These are phyloP conservation scores for Quercus cerris DNA, from an alignment of 306 rosid genomes.

Conservation along the genomic window DNA sequence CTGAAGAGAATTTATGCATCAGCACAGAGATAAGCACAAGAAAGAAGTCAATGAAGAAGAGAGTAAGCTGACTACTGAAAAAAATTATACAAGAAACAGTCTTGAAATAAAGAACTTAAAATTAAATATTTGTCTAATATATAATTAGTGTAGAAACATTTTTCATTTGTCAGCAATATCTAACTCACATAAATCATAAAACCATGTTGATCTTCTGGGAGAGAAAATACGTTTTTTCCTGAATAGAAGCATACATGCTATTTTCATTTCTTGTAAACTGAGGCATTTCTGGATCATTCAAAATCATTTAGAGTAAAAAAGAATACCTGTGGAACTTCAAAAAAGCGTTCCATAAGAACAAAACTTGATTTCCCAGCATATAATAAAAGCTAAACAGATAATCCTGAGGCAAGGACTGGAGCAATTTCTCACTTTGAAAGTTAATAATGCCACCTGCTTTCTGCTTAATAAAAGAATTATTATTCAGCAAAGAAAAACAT, in stretches of 20 bases:
- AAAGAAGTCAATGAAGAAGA: neutral
- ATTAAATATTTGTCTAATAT: no score
- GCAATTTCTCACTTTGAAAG: constrained; percentile 40
- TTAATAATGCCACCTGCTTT: constrained; percentile 32
- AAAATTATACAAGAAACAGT: no score
- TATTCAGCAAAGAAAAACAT: constrained; percentile 8
- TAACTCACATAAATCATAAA: no score
- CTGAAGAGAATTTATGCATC: constrained; percentile 37
- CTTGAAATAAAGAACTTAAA: no score
- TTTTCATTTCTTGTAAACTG: no score
- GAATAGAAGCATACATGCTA: no score
- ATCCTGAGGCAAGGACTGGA: constrained; percentile 41
- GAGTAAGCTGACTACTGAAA: neutral
- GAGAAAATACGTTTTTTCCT: no score
- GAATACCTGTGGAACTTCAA: constrained; percentile 70
- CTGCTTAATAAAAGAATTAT: constrained; percentile 30
- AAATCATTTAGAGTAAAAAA: neutral
- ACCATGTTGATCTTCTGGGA: no score
- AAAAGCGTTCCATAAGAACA: constrained; percentile 77
- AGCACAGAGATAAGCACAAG: constrained; percentile 17
- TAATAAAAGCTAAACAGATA: constrained; percentile 42
- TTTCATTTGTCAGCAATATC: no score
- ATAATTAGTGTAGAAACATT: no score
- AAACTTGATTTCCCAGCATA: constrained; percentile 68
- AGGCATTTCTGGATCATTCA: no score